A percentile compares a stretch with the other conserved stretches of the same genome.
These are phyloP conservation scores for Pichia kluyveri DNA, from an alignment of 805 yeast species.

Conservation along the genomic window DNA sequence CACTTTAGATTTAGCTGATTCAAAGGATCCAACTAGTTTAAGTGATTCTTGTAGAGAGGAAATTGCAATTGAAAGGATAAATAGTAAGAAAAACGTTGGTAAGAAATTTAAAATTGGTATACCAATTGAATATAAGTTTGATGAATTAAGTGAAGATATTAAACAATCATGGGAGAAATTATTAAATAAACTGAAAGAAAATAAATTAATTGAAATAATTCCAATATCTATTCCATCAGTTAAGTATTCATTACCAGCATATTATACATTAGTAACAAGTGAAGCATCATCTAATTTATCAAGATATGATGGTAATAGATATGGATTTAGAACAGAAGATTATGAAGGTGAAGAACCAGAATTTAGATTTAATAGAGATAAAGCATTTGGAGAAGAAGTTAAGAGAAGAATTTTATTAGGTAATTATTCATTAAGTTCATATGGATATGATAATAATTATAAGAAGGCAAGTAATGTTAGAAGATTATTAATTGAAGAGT, in stretches of 20 bases:
- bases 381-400: constrained; percentile 75
- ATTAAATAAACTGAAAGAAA: constrained; percentile 33
- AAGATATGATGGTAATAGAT: constrained; percentile 84
- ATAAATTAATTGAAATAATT: constrained; percentile 45
- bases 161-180: constrained; percentile 38
- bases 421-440: constrained; percentile 74
- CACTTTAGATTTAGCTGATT: constrained; percentile 53
- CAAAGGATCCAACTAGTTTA: constrained; percentile 72
- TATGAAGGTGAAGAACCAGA: constrained; percentile 23
- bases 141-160: constrained; percentile 42
- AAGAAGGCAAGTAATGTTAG: constrained; percentile 67
- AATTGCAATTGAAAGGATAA: constrained; percentile 3
- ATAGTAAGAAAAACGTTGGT: constrained; percentile 5
- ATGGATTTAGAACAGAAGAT: constrained; percentile 45
- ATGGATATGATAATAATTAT: constrained; percentile 63
- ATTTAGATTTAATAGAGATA: constrained; percentile 49
- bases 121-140: constrained; percentile 55
- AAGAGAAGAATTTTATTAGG: constrained; percentile 79
- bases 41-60: constrained; percentile 25
- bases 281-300: constrained; percentile 92
- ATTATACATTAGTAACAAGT: constrained; percentile 82
- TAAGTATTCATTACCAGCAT: constrained; percentile 60
- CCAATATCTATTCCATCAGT: constrained; percentile 67
- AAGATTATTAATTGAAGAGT: constrained; percentile 48
- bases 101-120: constrained; percentile 52